Percentiles rank a stretch among this genome's conserved stretches.
phyloP scores from a whole-genome alignment of 768 basidiomycete species.

The Amanita inopinata region DNA sequence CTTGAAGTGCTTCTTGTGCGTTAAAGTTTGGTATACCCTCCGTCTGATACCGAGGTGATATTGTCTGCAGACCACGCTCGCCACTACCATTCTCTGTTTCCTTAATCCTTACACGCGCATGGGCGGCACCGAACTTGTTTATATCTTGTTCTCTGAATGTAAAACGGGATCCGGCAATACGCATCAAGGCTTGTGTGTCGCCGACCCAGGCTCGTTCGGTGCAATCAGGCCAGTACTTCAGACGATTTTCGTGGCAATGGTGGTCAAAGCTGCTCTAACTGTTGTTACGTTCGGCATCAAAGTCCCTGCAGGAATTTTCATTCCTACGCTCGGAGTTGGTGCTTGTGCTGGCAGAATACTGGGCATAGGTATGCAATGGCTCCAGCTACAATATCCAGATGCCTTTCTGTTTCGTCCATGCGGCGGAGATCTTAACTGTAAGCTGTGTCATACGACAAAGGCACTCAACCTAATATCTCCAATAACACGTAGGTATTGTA shows the following conservation, averaged over 20 bases:
- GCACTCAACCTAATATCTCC: conserved; percentile 1
- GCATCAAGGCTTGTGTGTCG: conserved; percentile 62
- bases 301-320: conserved; percentile 90
- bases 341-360: conserved; percentile 87
- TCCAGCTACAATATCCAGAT: conserved; percentile 55
- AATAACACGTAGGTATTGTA: conserved; percentile 44
- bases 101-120: conserved; percentile 86
- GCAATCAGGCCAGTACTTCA: conserved; percentile 54
- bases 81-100: conserved; percentile 75
- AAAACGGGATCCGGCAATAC: conserved; percentile 41
- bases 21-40: conserved; percentile 3
- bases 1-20: conserved; percentile 75
- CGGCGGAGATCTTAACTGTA: conserved; percentile 55
- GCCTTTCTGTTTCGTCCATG: conserved; percentile 58
- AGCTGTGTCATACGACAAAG: conserved; percentile 11
- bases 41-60: conserved; percentile 4
- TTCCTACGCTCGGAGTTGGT: conserved; percentile 90
- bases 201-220: conserved; percentile 43
- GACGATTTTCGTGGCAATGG: conserved; percentile 64
- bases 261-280: conserved; percentile 75
- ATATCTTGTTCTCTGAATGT: conserved; percentile 87
- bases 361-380: conserved; percentile 72
- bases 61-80: conserved; percentile 51
- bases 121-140: conserved; percentile 93
- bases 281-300: conserved; percentile 91